Evolutionary conservation across 2,329 filamentous ascomycete genomes (phyloP).

Genomic region (Penicillium verrucosum): DNA sequence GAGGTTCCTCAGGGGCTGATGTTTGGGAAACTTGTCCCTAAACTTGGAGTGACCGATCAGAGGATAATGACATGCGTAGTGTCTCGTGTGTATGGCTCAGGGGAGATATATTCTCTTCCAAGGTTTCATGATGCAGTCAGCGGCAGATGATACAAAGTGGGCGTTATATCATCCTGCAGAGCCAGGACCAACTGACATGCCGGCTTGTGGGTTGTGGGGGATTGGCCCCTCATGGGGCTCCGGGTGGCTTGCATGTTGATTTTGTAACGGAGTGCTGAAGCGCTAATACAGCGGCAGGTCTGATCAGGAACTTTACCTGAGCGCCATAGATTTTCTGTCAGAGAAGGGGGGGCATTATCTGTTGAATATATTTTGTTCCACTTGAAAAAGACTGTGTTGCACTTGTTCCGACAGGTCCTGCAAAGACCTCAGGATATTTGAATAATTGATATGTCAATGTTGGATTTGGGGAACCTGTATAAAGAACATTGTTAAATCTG

Average conservation of each 20-base stretch:
- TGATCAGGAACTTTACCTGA: not conserved
- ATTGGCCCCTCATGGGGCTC: conserved; percentile 2
- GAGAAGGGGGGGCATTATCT: not conserved
- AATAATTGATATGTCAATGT: not conserved
- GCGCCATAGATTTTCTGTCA: not conserved
- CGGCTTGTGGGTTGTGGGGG: not conserved
- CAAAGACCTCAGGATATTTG: not conserved
- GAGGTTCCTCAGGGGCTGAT: not conserved
- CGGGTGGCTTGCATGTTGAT: conserved; percentile 3
- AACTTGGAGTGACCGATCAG: not conserved
- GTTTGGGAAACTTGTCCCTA: not conserved
- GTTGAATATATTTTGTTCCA: not conserved
- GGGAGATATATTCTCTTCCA: not conserved
- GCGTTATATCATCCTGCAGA: not conserved
- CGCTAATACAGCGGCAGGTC: not conserved
- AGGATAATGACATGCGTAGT: not conserved
- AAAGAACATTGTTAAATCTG: not conserved
- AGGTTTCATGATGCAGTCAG: conserved; percentile 3
- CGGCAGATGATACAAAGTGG: conserved; percentile 7
- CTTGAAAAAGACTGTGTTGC: not conserved
- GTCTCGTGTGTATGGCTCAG: not conserved
- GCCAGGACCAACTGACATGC: not conserved
- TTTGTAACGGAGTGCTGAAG: not conserved
- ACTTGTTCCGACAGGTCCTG: too few species aligned
- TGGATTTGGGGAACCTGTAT: not conserved